phyloP scores from a whole-genome alignment of 2,329 filamentous ascomycete species.

The Cladorrhinum sp. region DNA sequence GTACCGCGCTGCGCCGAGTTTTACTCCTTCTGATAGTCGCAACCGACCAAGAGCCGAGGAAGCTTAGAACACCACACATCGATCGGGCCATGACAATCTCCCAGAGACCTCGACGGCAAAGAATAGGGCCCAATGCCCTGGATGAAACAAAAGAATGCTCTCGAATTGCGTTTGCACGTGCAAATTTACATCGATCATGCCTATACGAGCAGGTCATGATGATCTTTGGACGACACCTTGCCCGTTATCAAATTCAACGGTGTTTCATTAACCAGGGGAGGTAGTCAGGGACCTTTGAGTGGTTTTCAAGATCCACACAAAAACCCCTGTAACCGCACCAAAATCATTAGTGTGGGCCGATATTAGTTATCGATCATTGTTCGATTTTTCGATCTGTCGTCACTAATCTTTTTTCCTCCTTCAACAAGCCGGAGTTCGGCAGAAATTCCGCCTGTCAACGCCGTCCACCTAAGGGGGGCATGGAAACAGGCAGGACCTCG shows the following conservation, averaged over 20 bases:
- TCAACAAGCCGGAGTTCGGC: neutral
- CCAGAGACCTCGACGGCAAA: neutral
- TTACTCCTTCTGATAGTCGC: constrained; percentile 1
- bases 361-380: neutral
- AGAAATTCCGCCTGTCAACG: neutral
- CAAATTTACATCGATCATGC: neutral
- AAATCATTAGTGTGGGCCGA: neutral
- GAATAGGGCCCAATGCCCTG: neutral
- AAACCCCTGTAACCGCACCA: neutral
- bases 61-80: neutral
- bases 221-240: neutral
- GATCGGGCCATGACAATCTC: neutral
- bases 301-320: neutral
- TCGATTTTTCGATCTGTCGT: constrained; percentile 3
- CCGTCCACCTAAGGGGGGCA: neutral
- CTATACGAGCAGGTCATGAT: neutral
- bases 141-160: neutral
- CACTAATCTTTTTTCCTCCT: neutral
- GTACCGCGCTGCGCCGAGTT: neutral
- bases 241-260: neutral
- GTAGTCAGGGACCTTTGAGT: neutral
- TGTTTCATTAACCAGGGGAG: neutral
- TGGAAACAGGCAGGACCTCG: no score
- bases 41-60: neutral
- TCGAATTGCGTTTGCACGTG: neutral